These are phyloP conservation scores for Podospora anserina DNA, from an alignment of 495 filamentous ascomycete genomes.

Conservation along the genomic window DNA sequence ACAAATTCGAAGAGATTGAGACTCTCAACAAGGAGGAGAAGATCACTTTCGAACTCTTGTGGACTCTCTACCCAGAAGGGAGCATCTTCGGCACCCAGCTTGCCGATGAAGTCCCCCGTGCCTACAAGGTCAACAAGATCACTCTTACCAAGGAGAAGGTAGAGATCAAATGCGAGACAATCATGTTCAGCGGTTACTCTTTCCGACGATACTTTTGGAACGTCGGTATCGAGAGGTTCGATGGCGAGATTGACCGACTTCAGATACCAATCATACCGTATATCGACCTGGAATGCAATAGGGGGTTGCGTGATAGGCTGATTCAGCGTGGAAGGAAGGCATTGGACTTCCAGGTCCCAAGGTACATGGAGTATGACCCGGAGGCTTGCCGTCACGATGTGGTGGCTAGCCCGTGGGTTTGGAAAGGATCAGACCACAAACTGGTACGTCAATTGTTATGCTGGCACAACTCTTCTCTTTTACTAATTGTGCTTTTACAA, in stretches of 20 bases:
- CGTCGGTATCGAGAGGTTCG: neutral
- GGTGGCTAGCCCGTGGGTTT: neutral
- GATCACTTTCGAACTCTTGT: conserved; percentile 17
- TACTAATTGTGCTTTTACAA: neutral
- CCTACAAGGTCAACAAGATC: neutral
- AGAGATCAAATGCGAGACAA: neutral
- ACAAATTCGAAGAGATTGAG: conserved; percentile 14
- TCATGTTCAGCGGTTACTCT: neutral
- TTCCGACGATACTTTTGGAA: neutral
- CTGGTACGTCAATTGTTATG: neutral
- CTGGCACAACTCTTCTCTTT: neutral
- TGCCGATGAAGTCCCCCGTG: neutral
- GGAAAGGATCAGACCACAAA: neutral
- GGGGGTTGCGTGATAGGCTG: neutral
- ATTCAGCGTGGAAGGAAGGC: neutral
- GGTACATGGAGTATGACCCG: neutral
- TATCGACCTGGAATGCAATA: neutral
- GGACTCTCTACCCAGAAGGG: conserved; percentile 18
- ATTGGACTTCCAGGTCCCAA: neutral
- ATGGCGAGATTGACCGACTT: neutral
- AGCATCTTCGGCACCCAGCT: conserved; percentile 8
- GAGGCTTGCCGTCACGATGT: neutral
- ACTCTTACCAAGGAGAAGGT: neutral
- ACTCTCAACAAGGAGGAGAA: conserved; percentile 12
- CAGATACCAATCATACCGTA: neutral